Percentiles rank a stretch among this genome's conserved stretches.
phyloP scores from a whole-genome alignment of 2,329 filamentous ascomycete species.

The Penicillium psychrosexuale region DNA sequence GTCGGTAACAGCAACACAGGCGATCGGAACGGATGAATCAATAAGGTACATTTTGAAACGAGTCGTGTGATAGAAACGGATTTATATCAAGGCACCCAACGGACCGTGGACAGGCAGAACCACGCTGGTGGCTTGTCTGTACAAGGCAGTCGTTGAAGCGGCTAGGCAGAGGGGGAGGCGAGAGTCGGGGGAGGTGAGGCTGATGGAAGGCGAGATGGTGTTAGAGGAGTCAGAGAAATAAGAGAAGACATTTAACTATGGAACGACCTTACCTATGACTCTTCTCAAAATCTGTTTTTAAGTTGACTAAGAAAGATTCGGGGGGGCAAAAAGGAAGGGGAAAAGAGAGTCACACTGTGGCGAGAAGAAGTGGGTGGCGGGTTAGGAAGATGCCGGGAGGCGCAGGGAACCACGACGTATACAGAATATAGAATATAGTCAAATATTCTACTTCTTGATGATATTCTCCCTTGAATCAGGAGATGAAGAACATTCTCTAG shows the following conservation, averaged over 20 bases:
- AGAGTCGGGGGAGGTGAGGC: conserved; percentile 2
- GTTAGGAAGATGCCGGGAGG: conserved; percentile 4
- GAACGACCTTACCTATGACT: conserved; percentile 15
- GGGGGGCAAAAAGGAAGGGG: conserved; percentile 15
- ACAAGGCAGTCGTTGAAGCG: conserved; percentile 27
- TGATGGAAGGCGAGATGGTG: conserved; percentile 1
- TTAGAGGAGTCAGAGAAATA: conserved; percentile 10
- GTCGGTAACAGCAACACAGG: conserved; percentile 37
- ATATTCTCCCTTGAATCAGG: not conserved
- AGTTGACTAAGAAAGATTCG: conserved; percentile 9
- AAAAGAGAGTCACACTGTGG: conserved; percentile 15
- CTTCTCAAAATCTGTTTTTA: conserved; percentile 2
- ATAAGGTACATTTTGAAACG: conserved; percentile 42
- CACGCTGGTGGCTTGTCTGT: conserved; percentile 26
- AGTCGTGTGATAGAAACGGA: conserved; percentile 5
- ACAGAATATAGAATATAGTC: conserved; percentile 9
- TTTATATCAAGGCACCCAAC: conserved; percentile 30
- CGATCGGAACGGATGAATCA: conserved; percentile 38
- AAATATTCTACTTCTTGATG: conserved; percentile 4
- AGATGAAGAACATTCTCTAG: not conserved
- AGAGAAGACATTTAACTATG: conserved; percentile 4
- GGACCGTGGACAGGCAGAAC: conserved; percentile 34
- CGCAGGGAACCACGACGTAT: conserved; percentile 8
- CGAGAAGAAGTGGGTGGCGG: conserved; percentile 16
- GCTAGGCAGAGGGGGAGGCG: conserved; percentile 13